Percentiles rank a stretch among this genome's conserved stretches.
Conservation (phyloP, 2,329 filamentous ascomycete genomes). For the Parastagonospora nodorum region DNA sequence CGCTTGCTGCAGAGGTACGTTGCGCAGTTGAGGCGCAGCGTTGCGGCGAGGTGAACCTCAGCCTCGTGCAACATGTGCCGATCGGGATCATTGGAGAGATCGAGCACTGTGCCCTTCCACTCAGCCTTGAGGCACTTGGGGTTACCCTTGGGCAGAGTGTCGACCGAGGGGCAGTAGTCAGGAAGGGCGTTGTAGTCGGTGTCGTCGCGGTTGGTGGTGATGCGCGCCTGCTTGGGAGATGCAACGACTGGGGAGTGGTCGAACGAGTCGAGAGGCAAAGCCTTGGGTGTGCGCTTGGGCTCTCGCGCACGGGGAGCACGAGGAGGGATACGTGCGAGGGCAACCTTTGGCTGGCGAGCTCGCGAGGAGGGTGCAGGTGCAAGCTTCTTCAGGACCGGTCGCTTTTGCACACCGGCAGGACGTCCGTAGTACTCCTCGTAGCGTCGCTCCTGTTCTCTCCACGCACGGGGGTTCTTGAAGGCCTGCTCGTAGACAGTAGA, state of each 20-base stretch:
- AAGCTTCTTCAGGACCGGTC: constrained; percentile 42
- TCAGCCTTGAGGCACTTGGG: constrained; percentile 79
- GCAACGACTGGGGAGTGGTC: constrained; percentile 37
- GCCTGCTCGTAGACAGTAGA: constrained; percentile 39
- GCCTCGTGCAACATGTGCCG: constrained; percentile 74
- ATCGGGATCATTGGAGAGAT: constrained; percentile 69
- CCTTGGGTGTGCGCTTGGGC: constrained; percentile 42
- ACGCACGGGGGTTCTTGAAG: constrained; percentile 49
- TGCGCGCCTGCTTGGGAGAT: constrained; percentile 46
- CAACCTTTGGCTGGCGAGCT: constrained; percentile 39
- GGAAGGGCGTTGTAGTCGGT: constrained; percentile 75
- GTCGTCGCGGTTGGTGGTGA: constrained; percentile 73
- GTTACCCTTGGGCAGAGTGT: constrained; percentile 65
- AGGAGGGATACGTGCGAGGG: constrained; percentile 36
- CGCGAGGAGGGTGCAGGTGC: constrained; percentile 44
- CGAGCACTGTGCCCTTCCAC: constrained; percentile 81
- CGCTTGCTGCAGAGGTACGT: constrained; percentile 93
- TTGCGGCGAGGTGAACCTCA: constrained; percentile 76
- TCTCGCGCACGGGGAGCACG: constrained; percentile 42
- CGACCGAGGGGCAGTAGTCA: constrained; percentile 73
- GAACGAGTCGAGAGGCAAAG: constrained; percentile 40
- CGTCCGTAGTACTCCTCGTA: constrained; percentile 56
- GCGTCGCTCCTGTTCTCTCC: constrained; percentile 53
- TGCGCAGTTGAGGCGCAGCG: constrained; percentile 80
- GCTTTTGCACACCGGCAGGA: constrained; percentile 49